These are phyloP conservation scores for Candida insectalens DNA, from an alignment of 805 yeast species.

Conservation along the genomic window DNA sequence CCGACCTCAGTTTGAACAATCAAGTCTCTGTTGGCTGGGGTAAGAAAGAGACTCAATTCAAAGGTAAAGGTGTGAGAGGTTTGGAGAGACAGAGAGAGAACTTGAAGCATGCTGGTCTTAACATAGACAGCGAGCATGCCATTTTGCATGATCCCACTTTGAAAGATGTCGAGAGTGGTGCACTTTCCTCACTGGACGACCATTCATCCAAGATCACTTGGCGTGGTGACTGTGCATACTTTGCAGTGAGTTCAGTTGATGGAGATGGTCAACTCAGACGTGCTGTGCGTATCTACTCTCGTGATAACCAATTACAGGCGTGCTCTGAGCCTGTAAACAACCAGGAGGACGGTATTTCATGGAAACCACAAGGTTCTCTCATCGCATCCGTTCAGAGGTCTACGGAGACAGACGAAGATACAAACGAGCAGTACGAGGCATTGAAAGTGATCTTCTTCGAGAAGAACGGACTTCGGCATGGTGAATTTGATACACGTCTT, in stretches of 20 bases:
- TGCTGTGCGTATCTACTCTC: constrained; percentile 70
- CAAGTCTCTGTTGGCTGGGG: constrained; percentile 99
- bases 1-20: constrained; percentile 59
- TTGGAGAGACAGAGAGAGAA: constrained; percentile 44
- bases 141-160: constrained; percentile 82
- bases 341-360: constrained; percentile 60
- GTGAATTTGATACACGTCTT: constrained; percentile 66
- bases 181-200: constrained; percentile 45
- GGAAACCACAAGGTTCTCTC: constrained; percentile 88
- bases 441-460: constrained; percentile 72
- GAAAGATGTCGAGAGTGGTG: constrained; percentile 62
- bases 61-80: constrained; percentile 85
- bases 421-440: constrained; percentile 24
- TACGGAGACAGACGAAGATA: constrained; percentile 35
- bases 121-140: constrained; percentile 44
- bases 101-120: constrained; percentile 58
- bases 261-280: constrained; percentile 44
- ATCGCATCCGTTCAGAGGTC: constrained; percentile 76
- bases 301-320: constrained; percentile 71
- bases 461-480: constrained; percentile 86
- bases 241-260: constrained; percentile 61
- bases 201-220: constrained; percentile 53
- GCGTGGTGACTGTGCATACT: constrained; percentile 92
- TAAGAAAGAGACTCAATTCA: constrained; percentile 89
- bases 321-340: constrained; percentile 88